Evolutionary conservation across 2,329 filamentous ascomycete species (phyloP).

Genomic region (Monosporascus sp.): DNA sequence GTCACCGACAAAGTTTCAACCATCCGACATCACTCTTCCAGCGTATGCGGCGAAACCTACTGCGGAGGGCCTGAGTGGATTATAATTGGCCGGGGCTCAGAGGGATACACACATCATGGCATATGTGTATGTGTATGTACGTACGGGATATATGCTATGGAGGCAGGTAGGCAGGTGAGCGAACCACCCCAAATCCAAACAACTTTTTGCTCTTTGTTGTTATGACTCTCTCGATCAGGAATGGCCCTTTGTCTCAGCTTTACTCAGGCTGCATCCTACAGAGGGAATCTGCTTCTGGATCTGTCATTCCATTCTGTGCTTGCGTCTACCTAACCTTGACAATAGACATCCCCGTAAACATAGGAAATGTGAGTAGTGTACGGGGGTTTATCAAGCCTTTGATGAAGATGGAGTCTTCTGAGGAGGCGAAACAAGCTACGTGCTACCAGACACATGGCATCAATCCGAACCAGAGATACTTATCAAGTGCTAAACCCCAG

Average conservation of each 20-base stretch:
- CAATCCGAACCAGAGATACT: too few relatives aligned
- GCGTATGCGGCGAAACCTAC: constrained; percentile 8
- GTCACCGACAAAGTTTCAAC: neutral
- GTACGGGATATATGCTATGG: too few relatives aligned
- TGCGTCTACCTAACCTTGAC: too few relatives aligned
- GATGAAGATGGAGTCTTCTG: too few relatives aligned
- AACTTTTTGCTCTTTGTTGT: neutral
- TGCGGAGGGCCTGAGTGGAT: constrained; percentile 9
- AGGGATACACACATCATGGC: constrained; percentile 2
- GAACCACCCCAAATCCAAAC: too few relatives aligned
- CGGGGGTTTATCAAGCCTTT: too few relatives aligned
- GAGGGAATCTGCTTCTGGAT: neutral
- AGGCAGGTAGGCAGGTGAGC: too few relatives aligned
- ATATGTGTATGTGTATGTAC: constrained; percentile 3
- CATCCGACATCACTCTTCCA: neutral
- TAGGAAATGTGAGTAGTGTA: too few relatives aligned
- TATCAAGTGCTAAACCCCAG: too few relatives aligned
- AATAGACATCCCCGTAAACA: too few relatives aligned
- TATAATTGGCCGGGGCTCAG: constrained; percentile 1
- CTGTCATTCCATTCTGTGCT: neutral
- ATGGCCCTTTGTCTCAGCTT: neutral
- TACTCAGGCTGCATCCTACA: neutral
- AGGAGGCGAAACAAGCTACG: too few relatives aligned
- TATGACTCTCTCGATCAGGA: neutral
- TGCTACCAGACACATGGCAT: too few relatives aligned